Evolutionary conservation across 768 basidiomycete species (phyloP).

Genomic region (Psilocybe subaeruginosa): DNA sequence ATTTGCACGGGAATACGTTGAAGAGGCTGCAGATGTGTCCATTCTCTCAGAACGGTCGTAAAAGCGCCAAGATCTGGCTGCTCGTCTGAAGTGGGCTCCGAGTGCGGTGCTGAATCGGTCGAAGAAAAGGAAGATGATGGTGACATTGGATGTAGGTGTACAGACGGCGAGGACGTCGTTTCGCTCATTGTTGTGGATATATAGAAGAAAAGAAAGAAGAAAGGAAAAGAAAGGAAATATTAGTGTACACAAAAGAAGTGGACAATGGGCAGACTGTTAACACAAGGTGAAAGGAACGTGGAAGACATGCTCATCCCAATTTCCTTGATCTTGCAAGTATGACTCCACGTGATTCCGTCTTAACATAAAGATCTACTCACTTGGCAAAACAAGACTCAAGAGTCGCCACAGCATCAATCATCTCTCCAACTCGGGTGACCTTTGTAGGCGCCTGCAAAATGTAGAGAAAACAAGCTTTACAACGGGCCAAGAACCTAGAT

Average conservation of each 20-base stretch:
- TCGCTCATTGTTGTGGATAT: conserved; percentile 24
- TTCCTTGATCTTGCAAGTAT: neutral
- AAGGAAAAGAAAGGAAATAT: conserved; percentile 11
- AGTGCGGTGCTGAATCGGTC: conserved; percentile 28
- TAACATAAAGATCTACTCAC: neutral
- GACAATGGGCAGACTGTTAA: neutral
- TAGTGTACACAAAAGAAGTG: neutral
- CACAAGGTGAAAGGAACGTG: neutral
- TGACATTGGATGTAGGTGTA: conserved; percentile 26
- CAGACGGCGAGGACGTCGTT: conserved; percentile 26
- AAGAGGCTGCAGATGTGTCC: conserved; percentile 55
- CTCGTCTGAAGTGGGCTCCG: conserved; percentile 63
- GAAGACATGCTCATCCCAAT: neutral
- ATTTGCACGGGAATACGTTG: conserved; percentile 38
- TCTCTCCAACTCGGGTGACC: no score
- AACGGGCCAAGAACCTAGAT: no score
- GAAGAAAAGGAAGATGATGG: conserved; percentile 29
- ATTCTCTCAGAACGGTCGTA: conserved; percentile 67
- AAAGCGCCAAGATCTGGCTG: conserved; percentile 78
- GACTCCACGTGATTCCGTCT: neutral
- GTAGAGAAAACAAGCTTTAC: no score
- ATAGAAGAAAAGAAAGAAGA: conserved; percentile 10
- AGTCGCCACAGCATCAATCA: no score
- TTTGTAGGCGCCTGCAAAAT: no score
- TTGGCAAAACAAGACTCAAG: neutral